These are phyloP conservation scores for Lentinula guzmanii DNA, from an alignment of 768 basidiomycete species.

Conservation along the genomic window DNA sequence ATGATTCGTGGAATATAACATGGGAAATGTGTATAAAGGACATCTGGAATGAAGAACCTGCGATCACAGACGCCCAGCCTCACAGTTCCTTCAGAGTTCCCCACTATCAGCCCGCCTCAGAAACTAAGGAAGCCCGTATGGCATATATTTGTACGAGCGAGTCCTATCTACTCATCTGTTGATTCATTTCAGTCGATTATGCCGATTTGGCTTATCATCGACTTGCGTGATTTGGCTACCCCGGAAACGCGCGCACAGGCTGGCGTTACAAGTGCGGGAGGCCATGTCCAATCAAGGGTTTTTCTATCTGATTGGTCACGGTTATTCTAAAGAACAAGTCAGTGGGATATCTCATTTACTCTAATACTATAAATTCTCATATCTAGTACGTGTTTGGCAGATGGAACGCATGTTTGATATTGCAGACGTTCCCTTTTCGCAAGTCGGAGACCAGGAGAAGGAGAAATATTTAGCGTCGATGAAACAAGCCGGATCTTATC, in stretches of 20 bases:
- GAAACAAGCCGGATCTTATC: constrained; percentile 39
- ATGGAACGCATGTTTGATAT: constrained; percentile 41
- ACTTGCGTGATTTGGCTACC: constrained; percentile 21
- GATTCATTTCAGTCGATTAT: constrained; percentile 28
- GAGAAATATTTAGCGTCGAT: constrained; percentile 27
- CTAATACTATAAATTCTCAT: neutral
- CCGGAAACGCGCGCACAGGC: constrained; percentile 17
- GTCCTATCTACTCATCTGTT: neutral
- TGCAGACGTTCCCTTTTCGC: constrained; percentile 35
- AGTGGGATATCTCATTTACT: neutral
- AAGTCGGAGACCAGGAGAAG: constrained; percentile 36
- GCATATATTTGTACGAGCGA: neutral
- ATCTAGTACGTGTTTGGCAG: constrained; percentile 14
- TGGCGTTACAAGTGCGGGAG: constrained; percentile 25
- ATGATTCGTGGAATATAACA: too few species aligned
- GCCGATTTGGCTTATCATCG: constrained; percentile 32
- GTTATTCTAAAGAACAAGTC: constrained; percentile 35
- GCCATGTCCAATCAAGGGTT: constrained; percentile 30
- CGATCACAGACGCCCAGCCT: constrained; percentile 12
- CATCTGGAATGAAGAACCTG: neutral
- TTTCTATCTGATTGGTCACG: constrained; percentile 46
- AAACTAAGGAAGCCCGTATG: constrained; percentile 26
- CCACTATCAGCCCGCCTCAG: constrained; percentile 27
- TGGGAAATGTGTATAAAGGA: too few species aligned
- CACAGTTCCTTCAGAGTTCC: constrained; percentile 10